These are phyloP conservation scores for Rhizophora mangle DNA, from an alignment of 345 rosid genomes.

Conservation along the genomic window DNA sequence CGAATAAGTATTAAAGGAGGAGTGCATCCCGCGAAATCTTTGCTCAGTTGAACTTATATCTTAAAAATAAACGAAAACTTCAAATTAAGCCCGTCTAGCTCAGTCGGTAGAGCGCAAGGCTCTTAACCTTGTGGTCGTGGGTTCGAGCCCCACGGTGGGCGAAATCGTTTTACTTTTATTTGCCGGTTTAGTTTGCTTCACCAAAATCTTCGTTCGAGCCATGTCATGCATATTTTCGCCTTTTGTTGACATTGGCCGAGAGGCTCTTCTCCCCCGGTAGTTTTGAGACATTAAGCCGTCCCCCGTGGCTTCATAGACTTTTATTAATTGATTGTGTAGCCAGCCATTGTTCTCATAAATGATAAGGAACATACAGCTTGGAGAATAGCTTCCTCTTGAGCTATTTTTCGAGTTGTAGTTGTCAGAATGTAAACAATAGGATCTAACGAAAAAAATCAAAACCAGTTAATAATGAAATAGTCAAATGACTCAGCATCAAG, in stretches of 20 bases:
- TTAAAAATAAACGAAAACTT: too few relatives aligned
- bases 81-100: not conserved
- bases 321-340: not conserved
- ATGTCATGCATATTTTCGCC: slow-evolving; percentile 21
- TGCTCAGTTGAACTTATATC: too few relatives aligned
- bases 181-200: too few relatives aligned
- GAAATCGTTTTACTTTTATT: not conserved
- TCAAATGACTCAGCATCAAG: not conserved
- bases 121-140: slow-evolving; percentile 57
- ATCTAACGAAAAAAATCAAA: too few relatives aligned
- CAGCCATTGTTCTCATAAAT: slow-evolving; percentile 11
- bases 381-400: too few relatives aligned
- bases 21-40: too few relatives aligned
- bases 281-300: slow-evolving; percentile 15
- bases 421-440: too few relatives aligned
- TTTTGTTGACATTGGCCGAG: slow-evolving; percentile 9
- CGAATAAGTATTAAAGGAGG: too few relatives aligned
- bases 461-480: not conserved
- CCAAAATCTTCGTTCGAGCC: not conserved
- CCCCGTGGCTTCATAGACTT: slow-evolving; percentile 16
- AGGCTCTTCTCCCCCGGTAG: slow-evolving; percentile 8
- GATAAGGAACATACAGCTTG: not conserved
- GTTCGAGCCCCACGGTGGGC: slow-evolving; percentile 50
- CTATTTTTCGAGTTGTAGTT: too few relatives aligned
- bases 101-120: slow-evolving; percentile 33